Percentiles rank a stretch among this genome's conserved stretches.
Evolutionary conservation across 306 rosid species (phyloP).

Genomic region (Sesbania bispinosa): DNA sequence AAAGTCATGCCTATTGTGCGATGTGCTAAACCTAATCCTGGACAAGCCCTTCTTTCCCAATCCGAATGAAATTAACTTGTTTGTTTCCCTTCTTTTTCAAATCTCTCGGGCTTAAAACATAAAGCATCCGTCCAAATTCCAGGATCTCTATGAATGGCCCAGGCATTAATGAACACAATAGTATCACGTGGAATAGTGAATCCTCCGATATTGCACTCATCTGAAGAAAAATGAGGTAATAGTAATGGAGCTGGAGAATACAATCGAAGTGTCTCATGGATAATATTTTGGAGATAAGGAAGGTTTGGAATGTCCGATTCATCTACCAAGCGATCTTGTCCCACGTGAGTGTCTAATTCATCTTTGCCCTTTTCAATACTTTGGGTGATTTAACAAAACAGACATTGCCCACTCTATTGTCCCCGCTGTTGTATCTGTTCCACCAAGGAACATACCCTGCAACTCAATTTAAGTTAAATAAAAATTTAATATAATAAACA

Average conservation of each 20-base stretch:
- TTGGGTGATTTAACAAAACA: conserved; percentile 33
- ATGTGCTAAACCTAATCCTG: neutral
- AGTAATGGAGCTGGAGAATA: conserved; percentile 40
- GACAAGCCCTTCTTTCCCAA: conserved; percentile 20
- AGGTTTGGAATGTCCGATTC: conserved; percentile 38
- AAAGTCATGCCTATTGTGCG: conserved; percentile 5
- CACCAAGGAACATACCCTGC: conserved; percentile 36
- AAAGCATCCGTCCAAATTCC: conserved; percentile 34
- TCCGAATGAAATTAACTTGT: conserved; percentile 12
- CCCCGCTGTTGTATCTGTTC: conserved; percentile 39
- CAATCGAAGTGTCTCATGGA: no score
- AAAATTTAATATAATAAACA: neutral
- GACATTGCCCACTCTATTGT: conserved; percentile 40
- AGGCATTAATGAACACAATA: conserved; percentile 37
- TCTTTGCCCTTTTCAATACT: conserved; percentile 34
- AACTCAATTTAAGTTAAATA: neutral
- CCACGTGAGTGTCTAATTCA: conserved; percentile 31
- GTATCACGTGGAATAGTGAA: conserved; percentile 41
- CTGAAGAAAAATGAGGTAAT: conserved; percentile 37
- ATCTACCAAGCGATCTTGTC: conserved; percentile 33
- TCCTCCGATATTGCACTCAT: conserved; percentile 36
- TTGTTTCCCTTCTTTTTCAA: conserved; percentile 14
- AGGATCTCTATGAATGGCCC: no score
- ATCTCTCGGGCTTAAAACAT: conserved; percentile 33
- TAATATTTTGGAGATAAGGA: no score